A percentile compares a stretch with the other conserved stretches of the same genome.
phyloP scores from a whole-genome alignment of 129 eudicot species.

The Helichrysum umbraculigerum region DNA sequence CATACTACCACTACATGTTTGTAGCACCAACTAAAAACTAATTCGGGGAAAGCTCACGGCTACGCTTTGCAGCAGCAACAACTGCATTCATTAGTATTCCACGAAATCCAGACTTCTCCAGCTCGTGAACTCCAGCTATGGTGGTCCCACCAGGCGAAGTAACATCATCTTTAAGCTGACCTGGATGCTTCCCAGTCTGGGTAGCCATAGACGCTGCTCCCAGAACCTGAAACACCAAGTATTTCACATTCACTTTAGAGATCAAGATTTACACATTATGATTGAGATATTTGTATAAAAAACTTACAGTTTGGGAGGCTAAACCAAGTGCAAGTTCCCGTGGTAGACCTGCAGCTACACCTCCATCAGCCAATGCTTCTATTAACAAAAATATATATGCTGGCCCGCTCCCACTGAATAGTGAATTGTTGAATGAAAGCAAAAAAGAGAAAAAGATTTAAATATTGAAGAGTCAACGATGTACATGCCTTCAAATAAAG shows the following conservation, averaged over 20 bases:
- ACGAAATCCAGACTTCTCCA: slow-evolving; percentile 91
- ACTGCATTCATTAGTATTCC: slow-evolving; percentile 92
- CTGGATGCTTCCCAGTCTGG: slow-evolving; percentile 81
- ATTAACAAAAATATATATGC: slow-evolving; percentile 86
- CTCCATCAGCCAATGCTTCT: slow-evolving; percentile 99
- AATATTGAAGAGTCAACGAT: neutral
- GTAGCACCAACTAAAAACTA: slow-evolving; percentile 29
- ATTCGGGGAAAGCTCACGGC: slow-evolving; percentile 70
- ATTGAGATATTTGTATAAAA: neutral
- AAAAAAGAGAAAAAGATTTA: neutral
- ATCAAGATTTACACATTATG: too few relatives aligned
- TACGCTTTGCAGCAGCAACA: slow-evolving; percentile 91
- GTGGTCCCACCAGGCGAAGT: slow-evolving; percentile 98
- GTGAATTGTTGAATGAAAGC: slow-evolving; percentile 18
- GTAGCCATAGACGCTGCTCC: slow-evolving; percentile 92
- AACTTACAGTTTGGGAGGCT: slow-evolving; percentile 92
- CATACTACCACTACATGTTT: neutral
- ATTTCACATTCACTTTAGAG: neutral
- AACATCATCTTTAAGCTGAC: slow-evolving; percentile 97
- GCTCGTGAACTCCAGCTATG: slow-evolving; percentile 88
- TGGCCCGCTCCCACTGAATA: slow-evolving; percentile 87
- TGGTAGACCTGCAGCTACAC: slow-evolving; percentile 98
- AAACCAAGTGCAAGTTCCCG: slow-evolving; percentile 92
- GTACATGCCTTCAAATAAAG: neutral
- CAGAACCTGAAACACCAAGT: slow-evolving; percentile 55